phyloP scores from a whole-genome alignment of 306 rosid species.

The Gastrolobium bilobum region DNA sequence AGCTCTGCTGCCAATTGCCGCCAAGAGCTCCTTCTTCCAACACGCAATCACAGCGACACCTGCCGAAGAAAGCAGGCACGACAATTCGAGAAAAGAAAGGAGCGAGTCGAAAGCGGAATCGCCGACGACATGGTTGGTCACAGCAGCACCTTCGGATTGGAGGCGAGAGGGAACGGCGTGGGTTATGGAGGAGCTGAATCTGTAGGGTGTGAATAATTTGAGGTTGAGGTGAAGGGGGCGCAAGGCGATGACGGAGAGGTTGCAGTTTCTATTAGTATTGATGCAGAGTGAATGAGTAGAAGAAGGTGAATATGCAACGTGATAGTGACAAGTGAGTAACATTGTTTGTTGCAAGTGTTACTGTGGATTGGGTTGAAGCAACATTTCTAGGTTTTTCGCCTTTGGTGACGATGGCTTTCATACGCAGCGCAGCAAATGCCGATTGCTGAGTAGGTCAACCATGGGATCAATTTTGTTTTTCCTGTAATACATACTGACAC shows the following conservation, averaged over 20 bases:
- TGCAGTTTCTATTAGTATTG: slow-evolving; percentile 38
- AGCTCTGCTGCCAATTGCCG: slow-evolving; percentile 52
- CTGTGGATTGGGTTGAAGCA: slow-evolving; percentile 6
- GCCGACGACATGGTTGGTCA: slow-evolving; percentile 28
- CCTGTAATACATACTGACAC: too few species aligned
- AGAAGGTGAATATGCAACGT: slow-evolving; percentile 54
- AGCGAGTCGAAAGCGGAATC: slow-evolving; percentile 63
- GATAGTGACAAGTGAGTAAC: slow-evolving; percentile 59
- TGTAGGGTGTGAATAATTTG: slow-evolving; percentile 16
- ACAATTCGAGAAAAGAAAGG: slow-evolving; percentile 64
- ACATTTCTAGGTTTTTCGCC: slow-evolving; percentile 7
- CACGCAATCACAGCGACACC: slow-evolving; percentile 49
- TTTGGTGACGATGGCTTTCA: too few species aligned
- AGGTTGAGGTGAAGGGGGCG: slow-evolving; percentile 46
- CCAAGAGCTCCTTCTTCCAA: slow-evolving; percentile 56
- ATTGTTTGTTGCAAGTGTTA: slow-evolving; percentile 47
- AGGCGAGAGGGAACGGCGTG: slow-evolving; percentile 42
- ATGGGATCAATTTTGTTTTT: too few species aligned
- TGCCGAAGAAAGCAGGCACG: slow-evolving; percentile 69
- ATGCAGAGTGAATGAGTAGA: slow-evolving; percentile 44
- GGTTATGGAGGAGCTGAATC: slow-evolving; percentile 36
- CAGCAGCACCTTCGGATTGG: slow-evolving; percentile 42
- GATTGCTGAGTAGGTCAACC: too few species aligned
- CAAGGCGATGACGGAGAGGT: slow-evolving; percentile 37
- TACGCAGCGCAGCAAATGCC: too few species aligned